A percentile compares a stretch with the other conserved stretches of the same genome.
Evolutionary conservation across 2,329 filamentous ascomycete genomes (phyloP).

Genomic region (Colletotrichum camelliae): DNA sequence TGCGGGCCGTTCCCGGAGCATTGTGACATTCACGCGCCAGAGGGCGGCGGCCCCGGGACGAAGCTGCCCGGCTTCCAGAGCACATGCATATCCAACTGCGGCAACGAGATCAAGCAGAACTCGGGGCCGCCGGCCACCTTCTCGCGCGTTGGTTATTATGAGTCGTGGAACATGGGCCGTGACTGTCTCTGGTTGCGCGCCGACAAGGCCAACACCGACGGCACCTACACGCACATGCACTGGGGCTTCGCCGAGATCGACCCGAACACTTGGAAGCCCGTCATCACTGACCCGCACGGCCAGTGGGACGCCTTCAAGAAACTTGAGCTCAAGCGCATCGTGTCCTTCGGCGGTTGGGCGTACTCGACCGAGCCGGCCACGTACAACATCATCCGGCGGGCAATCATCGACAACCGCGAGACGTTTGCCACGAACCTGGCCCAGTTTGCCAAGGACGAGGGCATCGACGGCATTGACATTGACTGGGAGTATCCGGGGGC

Average conservation of each 20-base stretch:
- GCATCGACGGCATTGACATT: slow-evolving; percentile 32
- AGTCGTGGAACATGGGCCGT: slow-evolving; percentile 31
- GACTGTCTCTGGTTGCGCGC: slow-evolving; percentile 29
- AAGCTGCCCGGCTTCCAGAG: neutral
- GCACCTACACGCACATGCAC: slow-evolving; percentile 30
- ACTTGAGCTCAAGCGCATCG: slow-evolving; percentile 32
- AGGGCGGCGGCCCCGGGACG: neutral
- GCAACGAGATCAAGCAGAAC: slow-evolving; percentile 17
- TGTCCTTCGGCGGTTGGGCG: slow-evolving; percentile 45
- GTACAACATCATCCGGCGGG: slow-evolving; percentile 37
- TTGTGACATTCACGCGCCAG: neutral
- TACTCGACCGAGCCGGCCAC: slow-evolving; percentile 37
- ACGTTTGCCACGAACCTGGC: slow-evolving; percentile 32
- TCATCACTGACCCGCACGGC: slow-evolving; percentile 22
- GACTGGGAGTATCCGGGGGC: slow-evolving; percentile 42
- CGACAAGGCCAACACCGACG: slow-evolving; percentile 12
- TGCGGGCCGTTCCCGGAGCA: neutral
- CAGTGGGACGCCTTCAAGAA: slow-evolving; percentile 31
- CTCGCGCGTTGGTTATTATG: slow-evolving; percentile 30
- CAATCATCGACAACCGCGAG: slow-evolving; percentile 32
- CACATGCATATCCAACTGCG: slow-evolving; percentile 26
- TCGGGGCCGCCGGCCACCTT: neutral
- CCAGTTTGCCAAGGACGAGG: slow-evolving; percentile 35
- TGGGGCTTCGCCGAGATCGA: slow-evolving; percentile 33
- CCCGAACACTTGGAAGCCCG: slow-evolving; percentile 22